These are phyloP conservation scores for Aureobasidium sp. DNA, from an alignment of 2,329 filamentous ascomycete species.

Conservation along the genomic window DNA sequence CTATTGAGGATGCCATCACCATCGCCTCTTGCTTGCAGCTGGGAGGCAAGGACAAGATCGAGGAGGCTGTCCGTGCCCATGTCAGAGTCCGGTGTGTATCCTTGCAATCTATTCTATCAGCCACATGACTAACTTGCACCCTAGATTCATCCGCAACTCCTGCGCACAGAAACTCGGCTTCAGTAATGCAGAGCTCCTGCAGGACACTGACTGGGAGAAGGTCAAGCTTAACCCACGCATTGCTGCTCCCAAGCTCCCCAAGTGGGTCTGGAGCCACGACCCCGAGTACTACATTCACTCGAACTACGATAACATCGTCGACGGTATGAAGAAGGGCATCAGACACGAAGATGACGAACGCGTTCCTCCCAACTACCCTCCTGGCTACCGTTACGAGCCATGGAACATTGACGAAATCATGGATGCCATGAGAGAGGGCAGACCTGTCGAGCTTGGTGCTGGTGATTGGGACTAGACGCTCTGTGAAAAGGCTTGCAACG, in stretches of 20 bases:
- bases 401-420: constrained; percentile 41
- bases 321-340: constrained; percentile 36
- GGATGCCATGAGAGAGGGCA: constrained; percentile 31
- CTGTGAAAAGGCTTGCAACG: not conserved
- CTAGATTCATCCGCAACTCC: constrained; percentile 40
- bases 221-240: constrained; percentile 40
- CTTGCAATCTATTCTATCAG: not conserved
- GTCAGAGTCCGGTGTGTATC: constrained; percentile 35
- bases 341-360: constrained; percentile 37
- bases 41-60: constrained; percentile 34
- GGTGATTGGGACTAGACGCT: constrained; percentile 26
- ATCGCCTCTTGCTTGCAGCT: constrained; percentile 42
- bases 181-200: constrained; percentile 41
- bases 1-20: constrained; percentile 42
- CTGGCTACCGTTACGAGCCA: constrained; percentile 29
- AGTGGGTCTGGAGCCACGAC: constrained; percentile 42
- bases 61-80: constrained; percentile 35
- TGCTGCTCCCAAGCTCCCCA: constrained; percentile 39
- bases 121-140: constrained; percentile 10
- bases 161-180: constrained; percentile 46
- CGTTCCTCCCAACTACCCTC: constrained; percentile 40
- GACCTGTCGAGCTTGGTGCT: constrained; percentile 30
- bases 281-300: constrained; percentile 40
- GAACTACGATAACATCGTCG: constrained; percentile 37
- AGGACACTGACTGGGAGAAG: constrained; percentile 44